These are phyloP conservation scores for Escovopsis weberi DNA, from an alignment of 2,329 filamentous ascomycete species.

Conservation along the genomic window DNA sequence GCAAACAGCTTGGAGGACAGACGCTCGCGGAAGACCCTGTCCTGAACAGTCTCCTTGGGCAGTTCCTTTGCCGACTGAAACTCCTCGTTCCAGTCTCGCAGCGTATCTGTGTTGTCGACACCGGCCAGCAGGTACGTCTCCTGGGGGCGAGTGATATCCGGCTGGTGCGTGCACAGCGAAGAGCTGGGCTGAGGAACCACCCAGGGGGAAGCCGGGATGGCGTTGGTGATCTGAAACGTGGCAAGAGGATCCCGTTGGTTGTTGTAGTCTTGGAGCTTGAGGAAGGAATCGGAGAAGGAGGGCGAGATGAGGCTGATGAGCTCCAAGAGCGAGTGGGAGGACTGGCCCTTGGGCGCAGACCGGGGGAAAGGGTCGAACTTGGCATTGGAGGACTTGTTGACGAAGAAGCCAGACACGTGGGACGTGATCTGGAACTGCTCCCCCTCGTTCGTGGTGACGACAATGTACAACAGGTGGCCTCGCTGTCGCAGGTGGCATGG, in stretches of 20 bases:
- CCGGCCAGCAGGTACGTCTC: slow-evolving; percentile 85
- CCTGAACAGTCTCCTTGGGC: slow-evolving; percentile 84
- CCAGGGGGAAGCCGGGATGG: slow-evolving; percentile 87
- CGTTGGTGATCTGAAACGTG: slow-evolving; percentile 91
- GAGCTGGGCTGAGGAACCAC: slow-evolving; percentile 58
- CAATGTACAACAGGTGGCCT: slow-evolving; percentile 83
- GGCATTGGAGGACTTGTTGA: slow-evolving; percentile 89
- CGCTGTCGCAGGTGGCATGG: slow-evolving; percentile 82
- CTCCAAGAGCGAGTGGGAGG: slow-evolving; percentile 73
- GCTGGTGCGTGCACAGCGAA: slow-evolving; percentile 52
- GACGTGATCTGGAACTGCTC: slow-evolving; percentile 90
- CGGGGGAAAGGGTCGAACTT: slow-evolving; percentile 89
- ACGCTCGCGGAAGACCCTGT: slow-evolving; percentile 88
- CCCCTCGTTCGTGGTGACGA: slow-evolving; percentile 81
- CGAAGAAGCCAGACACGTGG: slow-evolving; percentile 88
- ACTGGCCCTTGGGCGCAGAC: slow-evolving; percentile 59
- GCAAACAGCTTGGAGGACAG: slow-evolving; percentile 92
- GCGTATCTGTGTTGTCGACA: slow-evolving; percentile 82
- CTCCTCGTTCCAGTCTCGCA: slow-evolving; percentile 98
- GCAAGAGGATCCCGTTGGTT: slow-evolving; percentile 75
- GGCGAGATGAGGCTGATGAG: slow-evolving; percentile 68
- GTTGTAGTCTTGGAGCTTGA: slow-evolving; percentile 69
- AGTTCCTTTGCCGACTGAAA: slow-evolving; percentile 94
- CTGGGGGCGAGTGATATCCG: slow-evolving; percentile 80
- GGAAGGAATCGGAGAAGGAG: slow-evolving; percentile 65